Evolutionary conservation across 2,329 filamentous ascomycete genomes (phyloP).

Genomic region (Chrysoporthe cubensis): DNA sequence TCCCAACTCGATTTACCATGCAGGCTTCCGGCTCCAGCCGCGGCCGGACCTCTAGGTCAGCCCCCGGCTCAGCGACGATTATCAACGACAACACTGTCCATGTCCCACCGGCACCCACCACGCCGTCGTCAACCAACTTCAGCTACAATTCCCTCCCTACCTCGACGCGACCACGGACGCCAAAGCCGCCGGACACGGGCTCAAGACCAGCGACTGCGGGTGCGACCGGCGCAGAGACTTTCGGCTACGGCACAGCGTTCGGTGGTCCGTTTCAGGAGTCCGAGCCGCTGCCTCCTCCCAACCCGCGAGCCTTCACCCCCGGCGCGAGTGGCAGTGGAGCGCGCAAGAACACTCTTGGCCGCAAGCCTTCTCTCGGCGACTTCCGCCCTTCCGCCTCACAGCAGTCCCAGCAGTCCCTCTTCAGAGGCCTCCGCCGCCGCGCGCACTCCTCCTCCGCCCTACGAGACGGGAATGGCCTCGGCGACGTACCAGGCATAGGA

Average conservation of each 20-base stretch:
- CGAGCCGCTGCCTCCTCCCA: neutral
- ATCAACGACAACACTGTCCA: conserved; percentile 26
- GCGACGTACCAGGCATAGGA: conserved; percentile 13
- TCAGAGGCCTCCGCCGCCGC: conserved; percentile 23
- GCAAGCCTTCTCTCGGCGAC: conserved; percentile 49
- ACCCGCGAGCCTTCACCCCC: neutral
- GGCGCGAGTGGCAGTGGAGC: conserved; percentile 6
- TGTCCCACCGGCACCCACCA: conserved; percentile 25
- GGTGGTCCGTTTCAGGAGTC: conserved; percentile 20
- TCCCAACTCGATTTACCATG: neutral
- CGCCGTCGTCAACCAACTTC: conserved; percentile 25
- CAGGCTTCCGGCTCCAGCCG: conserved; percentile 1
- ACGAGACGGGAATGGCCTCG: conserved; percentile 24
- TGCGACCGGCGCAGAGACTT: conserved; percentile 1
- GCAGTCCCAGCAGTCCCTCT: neutral
- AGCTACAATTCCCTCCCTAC: conserved; percentile 27
- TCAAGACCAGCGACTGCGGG: conserved; percentile 33
- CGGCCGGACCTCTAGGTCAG: neutral
- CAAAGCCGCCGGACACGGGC: conserved; percentile 42
- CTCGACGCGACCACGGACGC: conserved; percentile 24
- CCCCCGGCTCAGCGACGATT: conserved; percentile 1
- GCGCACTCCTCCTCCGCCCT: conserved; percentile 22
- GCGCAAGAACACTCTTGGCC: conserved; percentile 57
- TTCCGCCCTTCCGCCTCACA: conserved; percentile 32
- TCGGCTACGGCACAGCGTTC: conserved; percentile 27